Conservation (phyloP, 176 grass and related monocot genomes). For the Alopecurus myosuroides region DNA sequence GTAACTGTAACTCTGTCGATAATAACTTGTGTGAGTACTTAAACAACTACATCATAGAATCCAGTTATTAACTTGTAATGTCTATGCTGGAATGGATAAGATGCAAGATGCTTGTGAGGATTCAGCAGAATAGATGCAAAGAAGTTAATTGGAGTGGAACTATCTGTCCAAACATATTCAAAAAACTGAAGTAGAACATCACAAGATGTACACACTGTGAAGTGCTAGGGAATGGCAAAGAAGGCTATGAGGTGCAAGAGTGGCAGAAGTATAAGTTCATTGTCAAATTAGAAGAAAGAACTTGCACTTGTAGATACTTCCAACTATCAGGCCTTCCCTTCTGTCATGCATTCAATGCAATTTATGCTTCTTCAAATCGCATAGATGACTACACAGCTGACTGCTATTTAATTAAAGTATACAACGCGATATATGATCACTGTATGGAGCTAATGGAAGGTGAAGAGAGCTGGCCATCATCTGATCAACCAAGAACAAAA, state of each 20-base stretch:
- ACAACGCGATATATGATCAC: neutral
- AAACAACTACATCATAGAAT: neutral
- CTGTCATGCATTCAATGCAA: neutral
- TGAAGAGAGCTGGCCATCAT: rapidly evolving
- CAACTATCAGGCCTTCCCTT: neutral
- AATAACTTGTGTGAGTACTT: neutral
- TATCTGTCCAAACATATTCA: neutral
- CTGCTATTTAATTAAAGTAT: neutral
- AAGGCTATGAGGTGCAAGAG: neutral
- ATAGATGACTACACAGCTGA: neutral
- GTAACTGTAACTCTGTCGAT: neutral
- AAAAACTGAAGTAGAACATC: neutral
- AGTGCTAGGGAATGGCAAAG: neutral
- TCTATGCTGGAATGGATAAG: neutral
- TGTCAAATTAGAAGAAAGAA: neutral
- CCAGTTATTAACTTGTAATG: neutral
- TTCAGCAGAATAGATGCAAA: neutral
- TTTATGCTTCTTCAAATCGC: neutral
- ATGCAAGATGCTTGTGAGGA: neutral
- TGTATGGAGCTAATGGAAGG: neutral
- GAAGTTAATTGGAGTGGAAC: neutral
- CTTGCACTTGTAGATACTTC: neutral
- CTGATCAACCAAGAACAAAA: neutral
- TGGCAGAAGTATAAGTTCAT: neutral
- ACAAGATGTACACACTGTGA: neutral